phyloP scores from a whole-genome alignment of 1,284 basidiomycete genomes.

The Lignosus rhinocerotis region DNA sequence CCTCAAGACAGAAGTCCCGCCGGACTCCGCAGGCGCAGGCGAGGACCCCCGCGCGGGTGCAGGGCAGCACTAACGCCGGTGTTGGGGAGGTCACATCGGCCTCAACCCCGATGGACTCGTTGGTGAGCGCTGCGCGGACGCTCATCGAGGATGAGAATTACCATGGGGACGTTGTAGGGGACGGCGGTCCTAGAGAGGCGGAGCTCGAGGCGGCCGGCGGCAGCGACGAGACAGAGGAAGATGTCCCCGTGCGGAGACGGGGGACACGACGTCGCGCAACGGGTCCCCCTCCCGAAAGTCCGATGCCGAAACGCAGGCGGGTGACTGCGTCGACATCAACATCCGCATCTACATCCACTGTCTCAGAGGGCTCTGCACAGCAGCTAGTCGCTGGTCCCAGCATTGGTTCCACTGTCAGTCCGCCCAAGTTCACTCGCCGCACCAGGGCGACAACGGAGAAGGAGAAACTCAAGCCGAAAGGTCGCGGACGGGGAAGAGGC shows the following conservation, averaged over 20 bases:
- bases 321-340: conserved; percentile 1
- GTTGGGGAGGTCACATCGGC: conserved; percentile 13
- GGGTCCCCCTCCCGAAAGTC: conserved; percentile 23
- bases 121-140: conserved; percentile 59
- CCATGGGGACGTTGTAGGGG: conserved; percentile 28
- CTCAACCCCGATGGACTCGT: conserved; percentile 47
- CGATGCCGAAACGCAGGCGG: conserved; percentile 29
- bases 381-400: background rate
- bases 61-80: background rate
- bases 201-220: conserved; percentile 4
- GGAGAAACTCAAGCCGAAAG: conserved; percentile 1
- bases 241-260: background rate
- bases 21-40: conserved; percentile 1
- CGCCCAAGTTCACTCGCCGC: background rate
- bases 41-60: conserved; percentile 9
- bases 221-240: conserved; percentile 15
- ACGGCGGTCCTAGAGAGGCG: background rate
- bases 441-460: background rate
- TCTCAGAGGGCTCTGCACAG: background rate
- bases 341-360: no score
- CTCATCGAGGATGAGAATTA: conserved; percentile 49
- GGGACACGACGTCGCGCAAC: conserved; percentile 19
- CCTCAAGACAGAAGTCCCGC: background rate
- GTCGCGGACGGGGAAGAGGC: background rate
- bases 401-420: background rate